Evolutionary conservation across 257 asterid genomes (phyloP).

Genomic region (Rhazya stricta): DNA sequence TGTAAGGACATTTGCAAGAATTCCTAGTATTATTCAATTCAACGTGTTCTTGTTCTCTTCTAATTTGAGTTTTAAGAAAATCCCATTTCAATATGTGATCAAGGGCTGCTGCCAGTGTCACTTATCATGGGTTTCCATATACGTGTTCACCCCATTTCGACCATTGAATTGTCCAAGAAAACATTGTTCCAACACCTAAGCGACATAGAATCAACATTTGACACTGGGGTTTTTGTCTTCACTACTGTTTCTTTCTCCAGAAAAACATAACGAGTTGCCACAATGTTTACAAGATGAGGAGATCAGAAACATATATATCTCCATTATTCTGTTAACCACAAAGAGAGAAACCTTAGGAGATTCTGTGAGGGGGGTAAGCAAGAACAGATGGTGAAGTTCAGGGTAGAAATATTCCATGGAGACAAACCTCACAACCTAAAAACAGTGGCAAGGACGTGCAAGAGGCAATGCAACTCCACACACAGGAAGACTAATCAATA

Average conservation of each 20-base stretch:
- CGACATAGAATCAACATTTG: slow-evolving; percentile 5
- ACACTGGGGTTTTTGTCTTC: slow-evolving; percentile 1
- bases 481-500: slow-evolving; percentile 19
- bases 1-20: not conserved
- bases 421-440: slow-evolving; percentile 2
- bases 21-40: not conserved
- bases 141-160: not conserved
- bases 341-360: not conserved
- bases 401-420: slow-evolving; percentile 6
- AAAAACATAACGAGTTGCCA: not conserved
- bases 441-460: slow-evolving; percentile 10
- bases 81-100: not conserved
- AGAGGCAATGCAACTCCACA: slow-evolving; percentile 9
- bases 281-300: not conserved
- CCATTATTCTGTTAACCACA: not conserved
- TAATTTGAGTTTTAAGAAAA: not conserved
- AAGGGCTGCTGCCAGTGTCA: not conserved
- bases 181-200: slow-evolving; percentile 7
- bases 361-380: slow-evolving; percentile 1
- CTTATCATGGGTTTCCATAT: not conserved
- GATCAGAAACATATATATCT: not conserved
- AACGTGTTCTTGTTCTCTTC: not conserved
- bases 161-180: slow-evolving; percentile 18
- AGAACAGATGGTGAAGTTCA: too few relatives aligned
- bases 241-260: not conserved